Conservation (phyloP, 495 filamentous ascomycete species). For the Trichocladium antarcticum region DNA sequence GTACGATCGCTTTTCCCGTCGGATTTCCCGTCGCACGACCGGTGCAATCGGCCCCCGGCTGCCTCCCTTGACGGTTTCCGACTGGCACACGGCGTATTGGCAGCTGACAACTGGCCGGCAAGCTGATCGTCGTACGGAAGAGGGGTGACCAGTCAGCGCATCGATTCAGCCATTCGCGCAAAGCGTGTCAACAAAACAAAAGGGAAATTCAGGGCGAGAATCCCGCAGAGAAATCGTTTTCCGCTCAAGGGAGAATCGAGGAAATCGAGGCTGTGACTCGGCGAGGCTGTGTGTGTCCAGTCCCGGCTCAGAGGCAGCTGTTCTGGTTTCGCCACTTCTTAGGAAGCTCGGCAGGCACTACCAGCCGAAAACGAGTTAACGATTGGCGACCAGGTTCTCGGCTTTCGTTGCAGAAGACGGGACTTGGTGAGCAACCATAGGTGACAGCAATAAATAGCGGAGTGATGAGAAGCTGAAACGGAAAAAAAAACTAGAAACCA, state of each 20-base stretch:
- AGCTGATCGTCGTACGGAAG: conserved; percentile 6
- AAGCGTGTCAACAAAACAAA: background rate
- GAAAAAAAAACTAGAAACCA: background rate
- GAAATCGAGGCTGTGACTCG: conserved; percentile 7
- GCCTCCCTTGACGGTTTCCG: conserved; percentile 12
- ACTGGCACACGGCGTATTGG: conserved; percentile 1
- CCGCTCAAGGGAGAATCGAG: background rate
- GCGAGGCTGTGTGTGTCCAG: conserved; percentile 19
- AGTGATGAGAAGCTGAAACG: background rate
- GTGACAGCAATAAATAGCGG: background rate
- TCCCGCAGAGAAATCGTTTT: background rate
- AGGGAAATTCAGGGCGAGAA: background rate
- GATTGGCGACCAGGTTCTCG: conserved; percentile 7
- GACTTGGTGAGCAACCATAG: background rate
- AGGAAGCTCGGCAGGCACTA: conserved; percentile 5
- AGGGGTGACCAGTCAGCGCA: conserved; percentile 1
- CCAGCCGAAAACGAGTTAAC: conserved; percentile 10
- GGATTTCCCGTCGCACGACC: background rate
- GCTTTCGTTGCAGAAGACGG: conserved; percentile 5
- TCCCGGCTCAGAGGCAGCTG: conserved; percentile 8
- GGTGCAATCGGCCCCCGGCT: conserved; percentile 10
- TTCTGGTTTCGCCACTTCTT: conserved; percentile 14
- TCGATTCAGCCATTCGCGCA: background rate
- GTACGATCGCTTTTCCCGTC: background rate
- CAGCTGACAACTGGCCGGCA: conserved; percentile 19